Evolutionary conservation across 2,329 filamentous ascomycete genomes (phyloP).

Genomic region (Chaetomiaceae sp.): DNA sequence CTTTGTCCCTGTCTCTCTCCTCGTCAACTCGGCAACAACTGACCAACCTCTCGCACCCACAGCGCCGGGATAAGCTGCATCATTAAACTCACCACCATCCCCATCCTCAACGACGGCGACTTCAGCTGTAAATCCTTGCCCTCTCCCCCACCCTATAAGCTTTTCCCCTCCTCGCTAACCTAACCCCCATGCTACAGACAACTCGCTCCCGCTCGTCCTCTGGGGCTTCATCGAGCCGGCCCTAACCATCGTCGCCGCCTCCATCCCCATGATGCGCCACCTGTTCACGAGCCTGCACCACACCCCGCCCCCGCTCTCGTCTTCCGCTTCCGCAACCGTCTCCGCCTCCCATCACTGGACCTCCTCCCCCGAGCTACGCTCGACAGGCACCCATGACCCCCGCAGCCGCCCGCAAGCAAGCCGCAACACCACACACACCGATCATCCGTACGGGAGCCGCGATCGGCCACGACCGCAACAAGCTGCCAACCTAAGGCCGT

Average conservation of each 20-base stretch:
- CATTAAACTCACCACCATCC: constrained; percentile 24
- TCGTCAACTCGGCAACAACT: background rate
- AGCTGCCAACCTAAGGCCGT: no score
- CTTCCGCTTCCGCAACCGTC: background rate
- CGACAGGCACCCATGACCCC: no score
- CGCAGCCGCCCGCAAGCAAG: no score
- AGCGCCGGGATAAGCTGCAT: constrained; percentile 28
- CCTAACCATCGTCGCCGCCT: constrained; percentile 20
- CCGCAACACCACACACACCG: no score
- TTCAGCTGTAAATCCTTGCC: constrained; percentile 16
- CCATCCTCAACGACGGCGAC: constrained; percentile 9
- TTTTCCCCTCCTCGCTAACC: background rate
- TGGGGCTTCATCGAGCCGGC: constrained; percentile 19
- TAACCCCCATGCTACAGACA: constrained; percentile 10
- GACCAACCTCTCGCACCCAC: background rate
- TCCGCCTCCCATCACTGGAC: background rate
- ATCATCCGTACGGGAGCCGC: no score
- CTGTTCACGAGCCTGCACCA: constrained; percentile 13
- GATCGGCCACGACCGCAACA: no score
- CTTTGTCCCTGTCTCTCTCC: background rate
- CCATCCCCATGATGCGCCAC: constrained; percentile 20
- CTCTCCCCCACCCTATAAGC: background rate
- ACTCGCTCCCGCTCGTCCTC: constrained; percentile 18
- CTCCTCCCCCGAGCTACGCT: no score
- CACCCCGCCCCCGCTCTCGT: background rate